Evolutionary conservation across 2,329 filamentous ascomycete species (phyloP), one percentile per base, ranked within the genome.

Genomic region (Aspergillus sergii): DNA sequence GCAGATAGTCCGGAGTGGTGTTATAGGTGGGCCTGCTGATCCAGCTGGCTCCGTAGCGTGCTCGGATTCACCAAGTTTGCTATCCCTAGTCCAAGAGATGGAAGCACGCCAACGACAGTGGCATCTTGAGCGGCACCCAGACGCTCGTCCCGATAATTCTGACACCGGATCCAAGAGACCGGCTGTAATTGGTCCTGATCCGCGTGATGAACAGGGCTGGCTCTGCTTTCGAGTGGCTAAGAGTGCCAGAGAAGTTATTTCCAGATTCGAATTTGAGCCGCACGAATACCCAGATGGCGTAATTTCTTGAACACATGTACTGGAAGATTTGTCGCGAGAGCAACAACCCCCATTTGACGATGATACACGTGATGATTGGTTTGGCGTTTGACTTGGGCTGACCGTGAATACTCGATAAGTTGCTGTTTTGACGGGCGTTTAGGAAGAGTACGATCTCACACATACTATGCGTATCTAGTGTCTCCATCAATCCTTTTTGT

Each of bases 101-200:
- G 80, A 81, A 55, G 66, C 74, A 36, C 78, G 80, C 16, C 80
- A 82, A 63, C 76, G 75, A 21, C 73, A 71, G 61, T 80, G 78
- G 77, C 80, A 82, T 73, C 51, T 55, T 10, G 30, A 23, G 32
- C 51, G 51, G 32, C 51, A 55, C 12, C 51, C 51, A 36, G 21
- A 36, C 6, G 30, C 51, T n/a, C 51, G 51, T 39, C 30, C n/a
- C 14, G 34, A 30, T 39, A 4, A 16, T 39, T n/a, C 51, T 39
- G 14, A 55, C 12, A n/a, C 32, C 6, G 32, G 34, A 36, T 39
- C 11, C 36, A 32, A 54, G 39, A 28, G 23, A 26, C 10, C 46
- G 1, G 21, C 11, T 23, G 21, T n/a, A 41, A 43, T 12, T 21
- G 30, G 34, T 19, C 23, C 21, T 36, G 62, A 59, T 46, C 46